Percentiles rank a stretch among this genome's conserved stretches.
Conservation (phyloP, 2,329 filamentous ascomycete genomes). For the Xylaria arbuscula region DNA sequence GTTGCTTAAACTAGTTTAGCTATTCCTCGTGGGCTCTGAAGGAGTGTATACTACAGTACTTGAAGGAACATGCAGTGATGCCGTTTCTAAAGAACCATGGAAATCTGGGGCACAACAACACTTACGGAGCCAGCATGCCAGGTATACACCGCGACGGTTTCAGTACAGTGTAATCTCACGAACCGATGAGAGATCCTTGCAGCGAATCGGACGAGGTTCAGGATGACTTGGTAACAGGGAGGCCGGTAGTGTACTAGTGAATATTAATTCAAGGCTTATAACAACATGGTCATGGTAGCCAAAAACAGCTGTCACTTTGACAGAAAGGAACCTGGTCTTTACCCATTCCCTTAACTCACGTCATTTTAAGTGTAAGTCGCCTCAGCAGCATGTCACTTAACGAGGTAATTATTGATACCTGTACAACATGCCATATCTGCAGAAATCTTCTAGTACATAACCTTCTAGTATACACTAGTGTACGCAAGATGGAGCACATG, state of each 20-base stretch:
- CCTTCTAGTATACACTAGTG: background rate
- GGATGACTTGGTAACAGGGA: background rate
- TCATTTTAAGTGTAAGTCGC: background rate
- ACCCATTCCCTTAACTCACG: background rate
- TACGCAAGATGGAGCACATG: slow-evolving; percentile 12
- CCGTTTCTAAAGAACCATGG: slow-evolving; percentile 12
- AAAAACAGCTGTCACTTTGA: background rate
- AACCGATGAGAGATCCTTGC: slow-evolving; percentile 14
- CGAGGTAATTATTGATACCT: background rate
- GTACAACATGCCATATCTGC: background rate
- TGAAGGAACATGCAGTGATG: slow-evolving; percentile 15
- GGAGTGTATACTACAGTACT: slow-evolving; percentile 7
- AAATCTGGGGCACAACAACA: slow-evolving; percentile 7
- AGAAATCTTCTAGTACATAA: background rate
- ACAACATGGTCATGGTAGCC: background rate
- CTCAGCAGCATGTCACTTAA: background rate
- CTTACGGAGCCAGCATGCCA: background rate
- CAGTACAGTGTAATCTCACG: background rate
- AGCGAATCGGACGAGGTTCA: slow-evolving; percentile 6
- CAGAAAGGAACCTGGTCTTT: background rate
- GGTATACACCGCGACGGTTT: background rate
- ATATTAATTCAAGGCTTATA: background rate
- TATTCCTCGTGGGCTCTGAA: slow-evolving; percentile 15
- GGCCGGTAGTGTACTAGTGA: background rate
- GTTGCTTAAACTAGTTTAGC: slow-evolving; percentile 23